phyloP scores from a whole-genome alignment of 257 asterid genomes.

The Echium plantagineum region DNA sequence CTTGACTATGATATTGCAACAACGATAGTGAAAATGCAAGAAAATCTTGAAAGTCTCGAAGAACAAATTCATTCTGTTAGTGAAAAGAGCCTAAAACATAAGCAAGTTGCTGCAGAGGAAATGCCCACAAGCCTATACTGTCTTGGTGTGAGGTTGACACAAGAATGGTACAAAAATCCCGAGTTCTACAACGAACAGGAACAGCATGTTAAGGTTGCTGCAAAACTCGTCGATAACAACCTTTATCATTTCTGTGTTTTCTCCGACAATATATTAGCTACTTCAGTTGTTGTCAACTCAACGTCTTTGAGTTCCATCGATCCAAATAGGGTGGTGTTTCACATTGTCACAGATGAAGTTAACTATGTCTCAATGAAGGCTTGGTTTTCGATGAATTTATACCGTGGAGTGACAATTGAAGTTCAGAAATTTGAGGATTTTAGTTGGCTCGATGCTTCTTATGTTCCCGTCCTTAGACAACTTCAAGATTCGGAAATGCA shows the following conservation, averaged over 20 bases:
- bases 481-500: conserved; percentile 55
- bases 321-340: conserved; percentile 41
- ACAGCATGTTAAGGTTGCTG: conserved; percentile 5
- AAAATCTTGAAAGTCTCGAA: neutral
- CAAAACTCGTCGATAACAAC: conserved; percentile 34
- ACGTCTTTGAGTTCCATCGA: conserved; percentile 35
- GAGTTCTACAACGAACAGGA: conserved; percentile 24
- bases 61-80: neutral
- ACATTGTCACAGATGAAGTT: conserved; percentile 52
- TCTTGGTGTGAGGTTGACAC: conserved; percentile 47
- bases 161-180: conserved; percentile 41
- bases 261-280: conserved; percentile 55
- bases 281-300: conserved; percentile 57
- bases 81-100: conserved; percentile 25
- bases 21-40: conserved; percentile 6
- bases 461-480: conserved; percentile 60
- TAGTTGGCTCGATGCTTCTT: conserved; percentile 49
- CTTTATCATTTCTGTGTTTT: conserved; percentile 55
- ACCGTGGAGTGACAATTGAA: conserved; percentile 38
- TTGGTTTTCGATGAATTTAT: conserved; percentile 45
- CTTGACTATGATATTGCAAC: conserved; percentile 2
- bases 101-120: conserved; percentile 67
- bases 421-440: conserved; percentile 52
- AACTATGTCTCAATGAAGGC: conserved; percentile 59
- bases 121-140: conserved; percentile 52